Evolutionary conservation across 306 rosid species (phyloP).

Genomic region (Fagus sylvatica): DNA sequence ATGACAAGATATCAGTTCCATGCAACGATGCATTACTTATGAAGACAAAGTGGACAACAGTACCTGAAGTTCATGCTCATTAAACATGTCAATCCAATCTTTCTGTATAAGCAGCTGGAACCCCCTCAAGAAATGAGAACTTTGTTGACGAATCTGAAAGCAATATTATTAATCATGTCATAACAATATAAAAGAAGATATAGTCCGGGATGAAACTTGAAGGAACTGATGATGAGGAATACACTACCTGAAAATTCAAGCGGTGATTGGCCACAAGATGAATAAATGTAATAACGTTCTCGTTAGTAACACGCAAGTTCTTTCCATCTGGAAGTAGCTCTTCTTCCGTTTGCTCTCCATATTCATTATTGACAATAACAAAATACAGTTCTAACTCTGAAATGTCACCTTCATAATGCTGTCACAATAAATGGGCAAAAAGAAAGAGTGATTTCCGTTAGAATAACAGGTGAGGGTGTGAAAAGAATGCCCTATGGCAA

Average conservation of each 20-base stretch:
- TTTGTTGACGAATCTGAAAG: constrained; percentile 92
- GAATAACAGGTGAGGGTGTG: background rate
- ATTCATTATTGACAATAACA: constrained; percentile 89
- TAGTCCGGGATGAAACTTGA: background rate
- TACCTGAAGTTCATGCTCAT: constrained; percentile 99
- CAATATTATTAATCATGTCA: constrained; percentile 6
- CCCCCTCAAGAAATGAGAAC: constrained; percentile 95
- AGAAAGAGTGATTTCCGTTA: background rate
- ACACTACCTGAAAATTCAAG: constrained; percentile 84
- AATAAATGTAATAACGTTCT: constrained; percentile 87
- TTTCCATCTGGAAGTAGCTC: constrained; percentile 86
- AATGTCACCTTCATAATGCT: constrained; percentile 81
- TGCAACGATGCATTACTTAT: background rate
- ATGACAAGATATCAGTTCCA: background rate
- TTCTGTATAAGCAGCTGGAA: constrained; percentile 96
- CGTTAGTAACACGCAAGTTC: constrained; percentile 73
- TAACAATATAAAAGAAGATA: background rate
- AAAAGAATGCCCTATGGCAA: background rate
- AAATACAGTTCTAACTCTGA: constrained; percentile 86
- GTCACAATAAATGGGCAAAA: constrained; percentile 30
- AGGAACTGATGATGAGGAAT: constrained; percentile 20
- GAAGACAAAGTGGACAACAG: constrained; percentile 19
- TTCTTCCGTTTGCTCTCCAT: constrained; percentile 97
- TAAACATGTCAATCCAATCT: constrained; percentile 97
- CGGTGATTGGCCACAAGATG: constrained; percentile 99